Evolutionary conservation across 305 asterid genomes (phyloP), one percentile per base, ranked within the genome.

Genomic region (Andrographis paniculata): DNA sequence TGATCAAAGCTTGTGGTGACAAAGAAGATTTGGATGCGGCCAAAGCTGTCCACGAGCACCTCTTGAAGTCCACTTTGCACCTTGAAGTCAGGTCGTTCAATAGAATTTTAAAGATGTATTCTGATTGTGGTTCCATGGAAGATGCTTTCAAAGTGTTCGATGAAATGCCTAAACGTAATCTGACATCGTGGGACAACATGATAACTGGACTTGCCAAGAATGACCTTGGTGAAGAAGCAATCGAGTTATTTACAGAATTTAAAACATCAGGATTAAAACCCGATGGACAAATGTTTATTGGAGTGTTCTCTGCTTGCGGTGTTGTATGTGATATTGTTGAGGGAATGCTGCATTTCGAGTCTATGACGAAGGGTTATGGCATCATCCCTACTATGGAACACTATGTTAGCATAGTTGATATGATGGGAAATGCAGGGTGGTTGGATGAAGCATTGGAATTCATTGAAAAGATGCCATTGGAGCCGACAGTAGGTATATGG

Each of bases 161-260:
- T 51, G 50, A 61, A 50, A 85, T 85, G 93, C 76, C 66, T 0
- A 41, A 48, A 15, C 80, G 82, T 1, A 82, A 85, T 63, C 59
- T 88, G 49, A 75, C 91, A 5, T 71, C 95, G 47, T 88, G 97
- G 97, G 97, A 88, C 54, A 64, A 62, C 15, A 74, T 89, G 87
- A 78, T 85, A 61, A 55, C 76, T 38, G 68, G 93, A 74, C 80
- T 79, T 55, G 91, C 81, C 36, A 74, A 73, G 74, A 82, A 74
- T 64, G 87, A 75, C 20, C 59, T 48, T 41, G 86, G 85, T 33
- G 95, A 89, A 71, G 79, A 67, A 19, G 71, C 97, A 9, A 63
- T 82, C 33, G 89, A 70, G 16, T 62, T 85, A 67, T 89, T 84
- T 59, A 46, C 77, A 6, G 87, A 79, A 60, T 85, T 88, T 61